Evolutionary conservation across 2,329 filamentous ascomycete genomes (phyloP), one percentile per base, ranked within the genome.

Genomic region (Sarocladium oryzae): DNA sequence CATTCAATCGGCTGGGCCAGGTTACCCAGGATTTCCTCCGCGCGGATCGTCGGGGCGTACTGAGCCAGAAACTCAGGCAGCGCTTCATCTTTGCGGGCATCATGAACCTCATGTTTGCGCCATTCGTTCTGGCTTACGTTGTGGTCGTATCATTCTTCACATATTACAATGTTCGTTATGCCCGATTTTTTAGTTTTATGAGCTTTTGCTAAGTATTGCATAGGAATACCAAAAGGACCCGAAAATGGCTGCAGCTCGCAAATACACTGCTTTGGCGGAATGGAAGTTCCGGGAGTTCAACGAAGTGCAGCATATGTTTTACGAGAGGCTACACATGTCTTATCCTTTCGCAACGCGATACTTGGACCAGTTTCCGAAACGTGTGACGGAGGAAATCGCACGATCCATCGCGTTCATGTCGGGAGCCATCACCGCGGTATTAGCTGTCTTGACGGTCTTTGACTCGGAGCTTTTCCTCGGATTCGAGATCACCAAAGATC

Each of bases 271-370:
- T 1, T 79, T 96, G 49, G 93, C 93, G 0, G 88, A 96, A 65
- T 99, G 93, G 93, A 97, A 96, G 61, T 96, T 99, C 56, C 85
- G 93, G 45, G 92, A 97, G 65, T 99, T 97, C 76, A 99, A 99
- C 61, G 93, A 99, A 66, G 77, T 99, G 1, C 86, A 86, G 52
- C 93, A 99, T 66, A 77, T 97, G 2, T 99, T 97, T 61, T 81
- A 90, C 54, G 88, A 92, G 56, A 84, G 93, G 18, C 75, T 92
- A 37, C 91, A 95, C 57, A 95, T 97, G 86, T 96, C 93, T 1
- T 90, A 93, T 62, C 91, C 92, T 0, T 96, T 89, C 64, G 92
- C 93, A 2, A 89, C 86, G 30, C 82, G 89, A 45, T 99, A 99
- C 61, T 79, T 99, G 23, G 89, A 96, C 56, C 92, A 97, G 57